phyloP scores from a whole-genome alignment of 495 filamentous ascomycete genomes.

The Tuber melanosporum region DNA sequence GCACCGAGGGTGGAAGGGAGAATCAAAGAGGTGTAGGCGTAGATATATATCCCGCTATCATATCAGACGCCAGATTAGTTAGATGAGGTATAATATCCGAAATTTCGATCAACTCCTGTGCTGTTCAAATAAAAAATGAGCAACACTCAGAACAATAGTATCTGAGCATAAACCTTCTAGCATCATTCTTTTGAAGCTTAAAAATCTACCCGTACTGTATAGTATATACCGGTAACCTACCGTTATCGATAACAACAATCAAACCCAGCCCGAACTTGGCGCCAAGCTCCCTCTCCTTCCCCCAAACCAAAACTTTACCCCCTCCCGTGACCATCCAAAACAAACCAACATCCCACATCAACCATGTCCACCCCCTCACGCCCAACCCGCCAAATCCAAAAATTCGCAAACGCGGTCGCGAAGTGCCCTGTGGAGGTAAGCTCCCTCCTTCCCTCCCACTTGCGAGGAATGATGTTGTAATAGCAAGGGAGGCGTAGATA shows the following conservation, averaged over 20 bases:
- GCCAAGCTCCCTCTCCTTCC: not conserved
- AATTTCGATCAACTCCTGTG: not conserved
- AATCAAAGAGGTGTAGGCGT: constrained; percentile 45
- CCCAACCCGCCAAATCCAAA: constrained; percentile 69
- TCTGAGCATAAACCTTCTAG: not conserved
- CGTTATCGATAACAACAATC: not conserved
- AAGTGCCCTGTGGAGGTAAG: constrained; percentile 77
- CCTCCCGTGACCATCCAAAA: not conserved
- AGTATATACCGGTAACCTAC: no score
- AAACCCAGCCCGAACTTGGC: not conserved
- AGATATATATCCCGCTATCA: not conserved
- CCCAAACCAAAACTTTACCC: not conserved
- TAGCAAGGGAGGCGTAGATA: constrained; percentile 50
- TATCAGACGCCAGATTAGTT: not conserved
- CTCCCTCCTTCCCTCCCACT: not conserved
- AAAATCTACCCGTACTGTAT: not conserved
- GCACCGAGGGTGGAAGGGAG: constrained; percentile 70
- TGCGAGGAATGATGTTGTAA: constrained; percentile 6
- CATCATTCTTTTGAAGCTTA: constrained; percentile 7
- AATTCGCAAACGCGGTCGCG: constrained; percentile 72
- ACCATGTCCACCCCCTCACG: constrained; percentile 17
- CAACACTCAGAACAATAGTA: not conserved
- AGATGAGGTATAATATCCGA: not conserved
- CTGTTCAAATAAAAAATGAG: not conserved
- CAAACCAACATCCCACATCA: not conserved